Base-by-base conservation (phyloP, 2,329 filamentous ascomycete genomes). In the Ascosphaera apis region DNA sequence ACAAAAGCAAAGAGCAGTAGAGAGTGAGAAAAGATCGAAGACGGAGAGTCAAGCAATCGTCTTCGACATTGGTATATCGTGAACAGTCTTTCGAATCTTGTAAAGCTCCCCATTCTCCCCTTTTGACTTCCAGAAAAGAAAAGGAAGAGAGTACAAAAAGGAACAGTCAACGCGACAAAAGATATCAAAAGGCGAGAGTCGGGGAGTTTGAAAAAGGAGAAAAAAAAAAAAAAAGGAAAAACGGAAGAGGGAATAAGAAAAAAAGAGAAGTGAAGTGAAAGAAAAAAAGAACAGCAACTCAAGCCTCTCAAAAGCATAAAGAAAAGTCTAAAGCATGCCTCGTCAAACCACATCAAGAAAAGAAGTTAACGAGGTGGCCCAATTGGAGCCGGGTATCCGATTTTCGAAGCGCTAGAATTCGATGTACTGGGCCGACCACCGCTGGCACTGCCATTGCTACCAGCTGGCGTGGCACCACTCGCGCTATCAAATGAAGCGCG, bases 351-450 rank as follows among this genome's bases (percentile, higher is more conserved):
- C 32, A 36, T 18, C 16, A 30, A 27, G 15, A 21, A 13, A 8
- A 31, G 32, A 27, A 27, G 31, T 36, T 36, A 86, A 78, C 80
- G 80, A 66, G 77, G 82, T 70, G 79, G 76, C 67, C 79, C 80
- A 67, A 83, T 76, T 47, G 78, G 79, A 65, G 73, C 81, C 68
- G 82, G 79, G 79, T 88, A 88, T 82, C 81, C 81, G n/a, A n/a
- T n/a, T n/a, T n/a, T n/a, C n/a, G n/a, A n/a, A 72, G 81, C 86
- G 78, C 77, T 79, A 68, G 82, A 91, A 76, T 91, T 79, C 64
- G 82, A 88, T 64, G 82, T 91, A 52, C 79, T 86, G 56, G 82
- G 82, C 54, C 82, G 79, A 55, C 82, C 82, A n/a, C n/a, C n/a
- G n/a, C n/a, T n/a, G n/a, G n/a, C n/a, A n/a, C n/a, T n/a, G n/a